These are phyloP conservation scores for Phytophthora pisi DNA, from an alignment of 352 stramenopile genomes.

Conservation along the genomic window DNA sequence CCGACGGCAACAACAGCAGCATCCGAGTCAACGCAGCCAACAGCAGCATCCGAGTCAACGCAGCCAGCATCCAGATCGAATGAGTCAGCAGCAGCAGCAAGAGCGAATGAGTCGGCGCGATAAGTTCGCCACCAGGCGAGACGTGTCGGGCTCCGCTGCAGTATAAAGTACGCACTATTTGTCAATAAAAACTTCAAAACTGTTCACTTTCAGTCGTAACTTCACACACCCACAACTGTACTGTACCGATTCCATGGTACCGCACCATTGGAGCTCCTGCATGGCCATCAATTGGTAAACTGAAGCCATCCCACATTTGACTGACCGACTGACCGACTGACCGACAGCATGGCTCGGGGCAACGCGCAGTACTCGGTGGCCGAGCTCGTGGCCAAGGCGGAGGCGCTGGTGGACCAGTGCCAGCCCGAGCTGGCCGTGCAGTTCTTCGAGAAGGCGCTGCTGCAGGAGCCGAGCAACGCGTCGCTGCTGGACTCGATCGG, in stretches of 20 bases:
- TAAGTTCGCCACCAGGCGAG: slow-evolving; percentile 26
- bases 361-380: slow-evolving; percentile 58
- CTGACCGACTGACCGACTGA: neutral
- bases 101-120: slow-evolving; percentile 21
- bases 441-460: slow-evolving; percentile 85
- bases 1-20: slow-evolving; percentile 10
- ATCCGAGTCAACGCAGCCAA: neutral
- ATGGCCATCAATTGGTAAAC: slow-evolving; percentile 10
- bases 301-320: slow-evolving; percentile 12
- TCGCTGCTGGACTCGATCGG: slow-evolving; percentile 79
- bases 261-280: slow-evolving; percentile 20
- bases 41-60: neutral
- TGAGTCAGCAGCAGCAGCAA: slow-evolving; percentile 9
- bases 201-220: neutral
- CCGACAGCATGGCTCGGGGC: slow-evolving; percentile 30
- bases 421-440: slow-evolving; percentile 83
- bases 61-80: slow-evolving; percentile 3
- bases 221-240: neutral
- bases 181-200: slow-evolving; percentile 1
- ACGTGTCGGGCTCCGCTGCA: slow-evolving; percentile 3
- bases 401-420: slow-evolving; percentile 84
- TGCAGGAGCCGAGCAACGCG: slow-evolving; percentile 72
- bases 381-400: slow-evolving; percentile 83
- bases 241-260: neutral
- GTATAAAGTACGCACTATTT: slow-evolving; percentile 2